Base-by-base conservation (phyloP, 306 rosid genomes). In the Glycyrrhiza uralensis region DNA sequence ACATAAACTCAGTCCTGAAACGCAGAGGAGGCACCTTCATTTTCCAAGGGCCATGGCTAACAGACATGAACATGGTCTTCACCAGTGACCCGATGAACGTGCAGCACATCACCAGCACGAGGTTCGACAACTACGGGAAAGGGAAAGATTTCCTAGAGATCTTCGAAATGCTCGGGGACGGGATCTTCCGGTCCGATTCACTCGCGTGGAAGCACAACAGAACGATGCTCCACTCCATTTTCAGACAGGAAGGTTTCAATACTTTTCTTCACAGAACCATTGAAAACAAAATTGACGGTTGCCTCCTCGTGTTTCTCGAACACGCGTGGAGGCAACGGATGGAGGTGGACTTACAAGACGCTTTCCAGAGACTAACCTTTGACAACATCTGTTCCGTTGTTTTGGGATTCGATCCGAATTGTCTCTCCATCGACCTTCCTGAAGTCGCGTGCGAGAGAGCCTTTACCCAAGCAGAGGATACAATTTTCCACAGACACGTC, bases 51-150 rank as follows among this genome's bases (percentile, higher is more conserved):
- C 77, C 77, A 2, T 75, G 68, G 79, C 61, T 76, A 11, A 14
- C 75, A 9, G 8, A 50, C 26, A 66, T 76, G 74, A 42, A 8
- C 17, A 44, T 56, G 67, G 9, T 86, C 0, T 1, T 54, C 19
- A 86, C 90, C 1, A 26, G 57, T 1, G 80, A 86, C 4, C 82
- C 82, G 0, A 13, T 28, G 11, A 86, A 86, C 23, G 56, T 86
- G 38, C 80, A 67, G 6, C 75, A 67, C 69, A 76, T 67, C 20
- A 56, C 72, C 10, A 67, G 69, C 69, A 67, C 26, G 4, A 67
- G 57, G 1, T 66, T 76, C 18, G 42, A 14, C 1, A 76, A 76
- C 75, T 76, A 67, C 22, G 42, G 47, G 0, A 76, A 76, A 29
- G 69, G 80, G 5, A 7, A 1, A 0, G 54, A 67, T 22, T 46